phyloP scores from a whole-genome alignment of 2,329 filamentous ascomycete genomes.

The Scedosporium aurantiacum region DNA sequence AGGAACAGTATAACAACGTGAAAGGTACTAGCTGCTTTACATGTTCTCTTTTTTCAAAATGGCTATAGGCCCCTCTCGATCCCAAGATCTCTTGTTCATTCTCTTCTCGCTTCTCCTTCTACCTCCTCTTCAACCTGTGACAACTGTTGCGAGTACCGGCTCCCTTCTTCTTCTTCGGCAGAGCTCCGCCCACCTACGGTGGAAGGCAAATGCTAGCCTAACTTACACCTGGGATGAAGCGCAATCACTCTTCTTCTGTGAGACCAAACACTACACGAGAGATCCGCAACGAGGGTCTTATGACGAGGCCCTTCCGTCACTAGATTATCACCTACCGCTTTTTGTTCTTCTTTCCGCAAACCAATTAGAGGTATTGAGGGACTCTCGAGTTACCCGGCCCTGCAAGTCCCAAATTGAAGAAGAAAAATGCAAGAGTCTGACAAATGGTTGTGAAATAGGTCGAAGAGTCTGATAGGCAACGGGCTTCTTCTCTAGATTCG shows the following conservation, averaged over 20 bases:
- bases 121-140: neutral
- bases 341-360: neutral
- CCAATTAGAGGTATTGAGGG: neutral
- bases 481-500: neutral
- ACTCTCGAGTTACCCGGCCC: neutral
- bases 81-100: neutral
- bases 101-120: neutral
- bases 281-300: neutral
- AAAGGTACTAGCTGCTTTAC: neutral
- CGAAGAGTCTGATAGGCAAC: neutral
- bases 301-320: neutral
- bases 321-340: neutral
- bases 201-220: neutral
- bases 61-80: neutral
- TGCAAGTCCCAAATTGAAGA: neutral
- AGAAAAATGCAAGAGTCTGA: neutral
- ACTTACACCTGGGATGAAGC: neutral
- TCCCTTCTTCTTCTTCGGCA: neutral
- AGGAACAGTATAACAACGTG: constrained; percentile 2
- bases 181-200: neutral
- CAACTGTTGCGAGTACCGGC: neutral
- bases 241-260: neutral
- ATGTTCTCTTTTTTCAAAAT: neutral
- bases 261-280: neutral
- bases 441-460: neutral